A percentile compares a stretch with the other conserved stretches of the same genome.
These are phyloP conservation scores for Apiotrichum sp. DNA, from an alignment of 1,284 basidiomycete genomes.

Conservation along the genomic window DNA sequence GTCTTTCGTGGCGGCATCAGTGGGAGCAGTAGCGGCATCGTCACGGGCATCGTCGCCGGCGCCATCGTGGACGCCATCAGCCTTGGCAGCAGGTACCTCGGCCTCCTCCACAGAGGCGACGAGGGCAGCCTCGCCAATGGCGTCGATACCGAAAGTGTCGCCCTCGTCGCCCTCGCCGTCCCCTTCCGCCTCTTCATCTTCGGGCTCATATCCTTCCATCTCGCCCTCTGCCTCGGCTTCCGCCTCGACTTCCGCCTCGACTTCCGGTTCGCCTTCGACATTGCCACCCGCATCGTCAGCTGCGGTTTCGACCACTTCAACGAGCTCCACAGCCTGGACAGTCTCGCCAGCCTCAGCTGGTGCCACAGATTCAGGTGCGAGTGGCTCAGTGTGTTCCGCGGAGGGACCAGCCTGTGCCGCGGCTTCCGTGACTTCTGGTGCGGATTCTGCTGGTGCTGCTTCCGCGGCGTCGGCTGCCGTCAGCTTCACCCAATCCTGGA, in stretches of 20 bases:
- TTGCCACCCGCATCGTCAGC: too few species aligned
- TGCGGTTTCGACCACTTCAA: too few species aligned
- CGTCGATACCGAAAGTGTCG: constrained; percentile 12
- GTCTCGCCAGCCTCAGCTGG: constrained; percentile 16
- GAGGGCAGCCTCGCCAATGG: constrained; percentile 11
- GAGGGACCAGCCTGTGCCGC: neutral
- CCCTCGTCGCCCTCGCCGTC: neutral
- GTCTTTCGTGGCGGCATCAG: too few species aligned
- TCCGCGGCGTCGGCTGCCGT: neutral
- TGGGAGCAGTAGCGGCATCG: neutral
- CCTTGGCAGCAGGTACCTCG: neutral
- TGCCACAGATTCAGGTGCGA: constrained; percentile 32
- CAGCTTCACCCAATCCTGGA: neutral
- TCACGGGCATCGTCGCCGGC: too few species aligned
- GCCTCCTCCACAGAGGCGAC: constrained; percentile 4
- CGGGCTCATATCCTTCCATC: too few species aligned
- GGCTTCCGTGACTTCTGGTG: neutral
- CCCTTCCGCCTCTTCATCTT: too few species aligned
- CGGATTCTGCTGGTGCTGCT: neutral
- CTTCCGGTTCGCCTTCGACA: too few species aligned
- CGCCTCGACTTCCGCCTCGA: too few species aligned
- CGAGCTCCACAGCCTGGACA: too few species aligned
- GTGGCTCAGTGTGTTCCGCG: too few species aligned
- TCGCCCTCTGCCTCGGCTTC: too few species aligned
- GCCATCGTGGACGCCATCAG: neutral